Conservation (phyloP, 768 basidiomycete species). For the Amanita rimosa region DNA sequence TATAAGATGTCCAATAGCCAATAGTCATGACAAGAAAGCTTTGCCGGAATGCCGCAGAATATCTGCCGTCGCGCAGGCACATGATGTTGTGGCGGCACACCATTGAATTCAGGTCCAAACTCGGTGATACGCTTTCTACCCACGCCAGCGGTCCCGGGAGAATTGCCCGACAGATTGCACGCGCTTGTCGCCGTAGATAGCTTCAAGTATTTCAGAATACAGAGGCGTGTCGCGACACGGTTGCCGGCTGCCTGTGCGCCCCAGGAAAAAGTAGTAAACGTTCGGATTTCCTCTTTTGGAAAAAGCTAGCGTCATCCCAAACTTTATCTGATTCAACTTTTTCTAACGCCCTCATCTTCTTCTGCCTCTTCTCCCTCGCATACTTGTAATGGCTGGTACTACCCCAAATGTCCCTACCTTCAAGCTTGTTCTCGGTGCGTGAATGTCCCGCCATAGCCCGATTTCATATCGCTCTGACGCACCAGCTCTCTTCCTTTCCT, state of each 20-base stretch:
- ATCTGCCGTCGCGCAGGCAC: neutral
- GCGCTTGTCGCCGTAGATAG: neutral
- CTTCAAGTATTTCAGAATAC: too few species aligned
- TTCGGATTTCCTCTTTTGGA: slow-evolving; percentile 18
- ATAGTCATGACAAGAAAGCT: neutral
- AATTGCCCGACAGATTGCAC: too few species aligned
- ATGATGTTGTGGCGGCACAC: neutral
- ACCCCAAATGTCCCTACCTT: slow-evolving; percentile 63
- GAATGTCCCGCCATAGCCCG: slow-evolving; percentile 4
- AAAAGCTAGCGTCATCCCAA: slow-evolving; percentile 23
- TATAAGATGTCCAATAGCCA: neutral
- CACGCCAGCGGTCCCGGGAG: neutral
- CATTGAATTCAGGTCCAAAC: neutral
- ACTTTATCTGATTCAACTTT: slow-evolving; percentile 30
- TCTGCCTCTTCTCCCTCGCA: slow-evolving; percentile 12
- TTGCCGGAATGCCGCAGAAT: neutral
- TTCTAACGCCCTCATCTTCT: slow-evolving; percentile 17
- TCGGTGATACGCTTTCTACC: neutral
- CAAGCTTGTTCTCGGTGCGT: slow-evolving; percentile 96
- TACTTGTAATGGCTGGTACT: slow-evolving; percentile 24
- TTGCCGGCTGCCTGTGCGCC: too few species aligned
- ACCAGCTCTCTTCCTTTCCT: slow-evolving; percentile 21
- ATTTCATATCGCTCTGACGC: slow-evolving; percentile 15
- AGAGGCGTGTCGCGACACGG: too few species aligned
- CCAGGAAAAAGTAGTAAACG: neutral